Conservation (phyloP, 2,329 filamentous ascomycete genomes). For the Fusarium pseudoanthophilum region DNA sequence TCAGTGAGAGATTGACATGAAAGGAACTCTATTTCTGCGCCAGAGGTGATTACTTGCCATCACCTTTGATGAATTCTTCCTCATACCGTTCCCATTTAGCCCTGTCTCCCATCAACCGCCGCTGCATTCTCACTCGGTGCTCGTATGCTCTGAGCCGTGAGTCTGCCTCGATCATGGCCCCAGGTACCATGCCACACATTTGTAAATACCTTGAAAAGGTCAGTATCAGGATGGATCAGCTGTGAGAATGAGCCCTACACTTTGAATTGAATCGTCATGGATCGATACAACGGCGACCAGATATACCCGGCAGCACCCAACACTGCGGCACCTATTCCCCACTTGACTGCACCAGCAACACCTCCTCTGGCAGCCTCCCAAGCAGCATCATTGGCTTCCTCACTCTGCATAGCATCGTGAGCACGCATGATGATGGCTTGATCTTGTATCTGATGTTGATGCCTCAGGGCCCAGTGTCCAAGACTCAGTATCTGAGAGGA, state of each 20-base stretch:
- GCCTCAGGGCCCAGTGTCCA: neutral
- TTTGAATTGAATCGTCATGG: constrained; percentile 80
- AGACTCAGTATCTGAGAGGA: neutral
- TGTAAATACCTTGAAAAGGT: constrained; percentile 72
- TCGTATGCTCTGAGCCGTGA: constrained; percentile 74
- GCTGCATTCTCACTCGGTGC: constrained; percentile 70
- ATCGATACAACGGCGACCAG: constrained; percentile 77
- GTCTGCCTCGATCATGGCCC: constrained; percentile 81
- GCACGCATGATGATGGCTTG: constrained; percentile 36
- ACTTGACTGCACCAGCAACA: constrained; percentile 74
- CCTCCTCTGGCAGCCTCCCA: constrained; percentile 78
- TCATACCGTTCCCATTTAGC: constrained; percentile 77
- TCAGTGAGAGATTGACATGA: neutral
- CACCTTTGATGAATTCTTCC: constrained; percentile 63
- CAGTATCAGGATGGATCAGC: neutral
- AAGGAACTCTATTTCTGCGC: neutral
- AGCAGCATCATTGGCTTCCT: constrained; percentile 75
- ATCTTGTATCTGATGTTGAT: neutral
- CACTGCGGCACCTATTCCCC: constrained; percentile 73
- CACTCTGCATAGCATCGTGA: constrained; percentile 66
- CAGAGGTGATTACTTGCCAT: constrained; percentile 46
- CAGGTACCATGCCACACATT: constrained; percentile 87
- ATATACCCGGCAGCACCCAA: constrained; percentile 71
- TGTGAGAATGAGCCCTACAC: constrained; percentile 63
- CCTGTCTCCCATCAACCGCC: constrained; percentile 70